Evolutionary conservation across 139 green algal species (phyloP).

Genomic region (Chlamydomonas incerta): DNA sequence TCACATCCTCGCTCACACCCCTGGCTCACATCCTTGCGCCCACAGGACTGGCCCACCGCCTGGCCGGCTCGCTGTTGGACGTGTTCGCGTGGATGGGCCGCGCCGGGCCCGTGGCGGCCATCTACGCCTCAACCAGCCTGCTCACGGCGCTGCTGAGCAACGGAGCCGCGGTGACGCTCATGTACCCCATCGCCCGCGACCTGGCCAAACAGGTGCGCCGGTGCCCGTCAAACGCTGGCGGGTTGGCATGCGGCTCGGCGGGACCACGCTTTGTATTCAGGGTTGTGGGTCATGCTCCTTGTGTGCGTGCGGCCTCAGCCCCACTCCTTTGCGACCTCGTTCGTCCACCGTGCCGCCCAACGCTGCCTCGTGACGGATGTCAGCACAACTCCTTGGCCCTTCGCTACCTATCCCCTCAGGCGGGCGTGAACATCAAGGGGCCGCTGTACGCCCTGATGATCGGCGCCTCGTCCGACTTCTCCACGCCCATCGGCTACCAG

Average conservation of each 20-base stretch:
- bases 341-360: background rate
- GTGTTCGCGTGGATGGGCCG: conserved; percentile 32
- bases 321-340: too few species aligned
- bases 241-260: too few species aligned
- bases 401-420: background rate
- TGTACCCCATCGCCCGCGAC: conserved; percentile 39
- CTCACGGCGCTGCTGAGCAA: conserved; percentile 46
- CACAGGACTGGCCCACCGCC: conserved; percentile 22
- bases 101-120: background rate
- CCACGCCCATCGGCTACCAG: conserved; percentile 79
- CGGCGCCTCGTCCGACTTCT: conserved; percentile 71
- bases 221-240: too few species aligned
- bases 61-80: conserved; percentile 11
- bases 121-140: conserved; percentile 40
- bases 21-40: background rate
- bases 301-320: too few species aligned
- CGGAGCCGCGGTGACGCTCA: conserved; percentile 42
- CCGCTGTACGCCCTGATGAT: conserved; percentile 59
- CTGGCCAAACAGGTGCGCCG: conserved; percentile 4
- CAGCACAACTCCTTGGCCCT: background rate
- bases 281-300: too few species aligned
- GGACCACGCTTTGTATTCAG: too few species aligned
- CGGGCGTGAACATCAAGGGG: conserved; percentile 31
- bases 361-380: background rate
- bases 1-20: background rate